phyloP scores from a whole-genome alignment of 495 filamentous ascomycete species.

The Aspergillus taichungensis region DNA sequence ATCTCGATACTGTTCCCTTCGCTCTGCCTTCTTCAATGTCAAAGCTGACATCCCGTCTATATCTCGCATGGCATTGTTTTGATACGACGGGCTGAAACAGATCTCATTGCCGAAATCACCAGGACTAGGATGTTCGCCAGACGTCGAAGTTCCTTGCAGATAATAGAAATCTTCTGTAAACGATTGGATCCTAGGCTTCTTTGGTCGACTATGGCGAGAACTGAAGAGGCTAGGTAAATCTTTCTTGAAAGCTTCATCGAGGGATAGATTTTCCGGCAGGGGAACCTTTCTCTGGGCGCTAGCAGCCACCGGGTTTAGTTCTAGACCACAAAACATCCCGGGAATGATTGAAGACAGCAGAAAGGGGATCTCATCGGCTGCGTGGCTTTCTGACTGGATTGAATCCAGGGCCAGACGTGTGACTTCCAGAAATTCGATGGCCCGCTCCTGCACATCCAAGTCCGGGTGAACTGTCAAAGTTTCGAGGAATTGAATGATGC shows the following conservation, averaged over 20 bases:
- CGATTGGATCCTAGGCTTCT: conserved; percentile 1
- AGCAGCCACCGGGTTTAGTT: conserved; percentile 81
- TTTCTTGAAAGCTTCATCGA: conserved; percentile 75
- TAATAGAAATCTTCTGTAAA: conserved; percentile 66
- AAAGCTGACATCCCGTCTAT: conserved; percentile 52
- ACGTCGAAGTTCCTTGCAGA: conserved; percentile 21
- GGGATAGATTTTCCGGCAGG: conserved; percentile 58
- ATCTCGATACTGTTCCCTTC: conserved; percentile 72
- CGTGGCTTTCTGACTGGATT: conserved; percentile 48
- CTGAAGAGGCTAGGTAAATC: conserved; percentile 55
- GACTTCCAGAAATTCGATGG: conserved; percentile 85
- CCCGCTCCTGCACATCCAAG: conserved; percentile 91
- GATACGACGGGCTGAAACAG: conserved; percentile 47
- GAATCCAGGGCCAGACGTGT: conserved; percentile 79
- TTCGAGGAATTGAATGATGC: conserved; percentile 74
- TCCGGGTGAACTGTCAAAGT: conserved; percentile 68
- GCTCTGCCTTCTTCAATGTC: conserved; percentile 55
- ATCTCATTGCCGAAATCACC: conserved; percentile 10
- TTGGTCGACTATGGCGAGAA: conserved; percentile 1
- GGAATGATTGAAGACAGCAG: conserved; percentile 84
- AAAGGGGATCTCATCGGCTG: conserved; percentile 58
- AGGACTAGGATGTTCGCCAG: conserved; percentile 21
- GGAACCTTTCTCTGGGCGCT: conserved; percentile 84
- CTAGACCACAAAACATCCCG: conserved; percentile 70
- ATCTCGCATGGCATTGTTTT: conserved; percentile 43